Evolutionary conservation across 768 basidiomycete species (phyloP), one percentile per base, ranked within the genome.

Genomic region (Lentinula aciculospora): DNA sequence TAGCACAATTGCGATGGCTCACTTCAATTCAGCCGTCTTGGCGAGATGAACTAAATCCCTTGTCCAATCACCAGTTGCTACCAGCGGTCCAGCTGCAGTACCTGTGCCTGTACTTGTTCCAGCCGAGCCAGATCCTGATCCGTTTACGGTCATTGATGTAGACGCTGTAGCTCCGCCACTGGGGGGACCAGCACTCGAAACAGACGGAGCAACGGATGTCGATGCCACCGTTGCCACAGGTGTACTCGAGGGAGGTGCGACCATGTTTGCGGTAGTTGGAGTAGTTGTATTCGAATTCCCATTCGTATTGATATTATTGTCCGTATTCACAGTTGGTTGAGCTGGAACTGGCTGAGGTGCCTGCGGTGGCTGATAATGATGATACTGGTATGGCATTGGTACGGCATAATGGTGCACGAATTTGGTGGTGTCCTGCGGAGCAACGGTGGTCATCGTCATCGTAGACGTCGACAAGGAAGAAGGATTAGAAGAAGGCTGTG

Each of bases 1-100:
- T 8, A 40, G 17, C 46, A 48, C n/a, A n/a, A n/a, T n/a, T n/a
- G n/a, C n/a, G n/a, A 44, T 44, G 46, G 81, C 88, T 64, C 69
- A 93, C 91, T 93, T 93, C 65, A 93, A 79, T 68, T 93, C 91
- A 8, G 91, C 91, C 1, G 88, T 90, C 74, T 89, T 92, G 5
- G 91, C 91, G 10, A 93, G 79, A 53, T 92, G 88, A 31, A 93
- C 86, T 42, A 93, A 79, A 70, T 91, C 88, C 64, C 86, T 88
- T 27, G 89, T 91, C 91, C 91, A 93, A 69, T 92, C 89, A 8
- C 89, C 91, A 19, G 83, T 85, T 3, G 91, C 89, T 49, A 93
- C 78, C 51, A 91, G 71, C n/a, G 86, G 83, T 4, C 55, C 56
- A 47, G 9, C 25, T 5, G 17, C 25, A 15, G 19, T 19, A 10